Conservation (phyloP, 176 grass and related monocot genomes). For the Aegilops umbellulata region DNA sequence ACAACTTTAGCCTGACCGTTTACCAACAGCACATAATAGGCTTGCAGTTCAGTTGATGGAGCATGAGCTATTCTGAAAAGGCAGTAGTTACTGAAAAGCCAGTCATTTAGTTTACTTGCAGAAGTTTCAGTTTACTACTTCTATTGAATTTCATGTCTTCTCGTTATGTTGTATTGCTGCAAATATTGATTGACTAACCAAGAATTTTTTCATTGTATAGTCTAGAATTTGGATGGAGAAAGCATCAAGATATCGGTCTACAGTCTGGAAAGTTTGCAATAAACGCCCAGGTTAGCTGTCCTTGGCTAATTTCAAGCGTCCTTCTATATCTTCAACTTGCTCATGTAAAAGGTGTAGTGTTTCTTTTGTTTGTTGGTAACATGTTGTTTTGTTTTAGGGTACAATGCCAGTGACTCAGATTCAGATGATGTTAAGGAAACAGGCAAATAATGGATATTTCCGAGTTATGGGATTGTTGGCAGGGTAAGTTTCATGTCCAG, state of each 20-base stretch:
- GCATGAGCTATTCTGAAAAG: neutral
- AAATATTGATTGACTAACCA: neutral
- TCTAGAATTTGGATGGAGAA: conserved; percentile 82
- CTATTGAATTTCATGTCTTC: neutral
- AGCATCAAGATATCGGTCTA: conserved; percentile 81
- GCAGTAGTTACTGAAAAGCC: neutral
- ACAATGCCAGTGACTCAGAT: conserved; percentile 96
- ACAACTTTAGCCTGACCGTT: neutral
- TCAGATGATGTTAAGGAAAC: conserved; percentile 63
- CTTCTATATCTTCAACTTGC: neutral
- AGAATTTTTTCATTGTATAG: conserved; percentile 40
- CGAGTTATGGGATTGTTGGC: neutral
- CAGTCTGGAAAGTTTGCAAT: conserved; percentile 73
- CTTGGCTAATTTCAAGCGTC: neutral
- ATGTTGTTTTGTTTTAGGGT: conserved; percentile 50
- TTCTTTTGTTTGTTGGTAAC: conserved; percentile 30
- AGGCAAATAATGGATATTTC: conserved; percentile 45
- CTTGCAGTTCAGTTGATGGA: conserved; percentile 1
- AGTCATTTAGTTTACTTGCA: neutral
- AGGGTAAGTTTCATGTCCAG: conserved; percentile 34
- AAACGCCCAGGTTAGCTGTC: conserved; percentile 75
- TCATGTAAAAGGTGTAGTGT: neutral
- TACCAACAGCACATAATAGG: neutral
- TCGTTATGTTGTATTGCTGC: neutral
- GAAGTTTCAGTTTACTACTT: conserved; percentile 11